Base-by-base conservation (phyloP, 2,329 filamentous ascomycete genomes). In the Curvularia eragrostidis region DNA sequence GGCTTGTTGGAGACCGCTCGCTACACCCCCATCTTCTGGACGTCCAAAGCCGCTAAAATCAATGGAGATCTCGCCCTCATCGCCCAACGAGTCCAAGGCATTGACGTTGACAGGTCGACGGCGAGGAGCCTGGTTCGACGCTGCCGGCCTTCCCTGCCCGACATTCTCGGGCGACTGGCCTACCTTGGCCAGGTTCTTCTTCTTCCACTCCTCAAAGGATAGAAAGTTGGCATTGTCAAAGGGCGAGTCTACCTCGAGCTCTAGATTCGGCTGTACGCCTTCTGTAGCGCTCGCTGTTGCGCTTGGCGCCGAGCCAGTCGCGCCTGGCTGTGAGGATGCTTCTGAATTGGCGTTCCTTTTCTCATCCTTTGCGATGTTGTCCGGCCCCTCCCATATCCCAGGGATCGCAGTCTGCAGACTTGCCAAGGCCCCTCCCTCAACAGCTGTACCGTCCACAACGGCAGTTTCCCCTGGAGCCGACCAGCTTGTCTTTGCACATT, bases 121-220 rank as follows among this genome's bases (percentile, higher is more conserved):
- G 58, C 77, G 80, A 42, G 83, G 82, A 21, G 75, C 74, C 26
- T 71, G 78, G 71, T 74, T 79, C 5, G 68, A 64, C 21, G 71
- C 67, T 62, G 72, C 80, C 70, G 73, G 85, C 77, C 80, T 82
- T 75, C 70, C 83, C 65, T 82, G 86, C 74, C 80, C 90, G 72
- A 84, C 83, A 77, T 84, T 88, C 77, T 84, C 91, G 65, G 79
- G 90, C 72, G 81, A 92, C 71, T 97, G 94, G 12, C 92, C 94
- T 3, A 87, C 89, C 72, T 92, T 91, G 50, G 89, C 91, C 18
- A 98, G 80, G 79, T 96, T 97, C 81, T 93, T 90, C 71, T 90
- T 91, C 79, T 97, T 98, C 95, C 95, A 99, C 70, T 98, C 94
- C 74, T 98, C 95, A 68, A 99, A 99, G 0, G 95, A 97, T 68